Base-by-base conservation (phyloP, 2,329 filamentous ascomycete species). In the Teratosphaeria destructans region DNA sequence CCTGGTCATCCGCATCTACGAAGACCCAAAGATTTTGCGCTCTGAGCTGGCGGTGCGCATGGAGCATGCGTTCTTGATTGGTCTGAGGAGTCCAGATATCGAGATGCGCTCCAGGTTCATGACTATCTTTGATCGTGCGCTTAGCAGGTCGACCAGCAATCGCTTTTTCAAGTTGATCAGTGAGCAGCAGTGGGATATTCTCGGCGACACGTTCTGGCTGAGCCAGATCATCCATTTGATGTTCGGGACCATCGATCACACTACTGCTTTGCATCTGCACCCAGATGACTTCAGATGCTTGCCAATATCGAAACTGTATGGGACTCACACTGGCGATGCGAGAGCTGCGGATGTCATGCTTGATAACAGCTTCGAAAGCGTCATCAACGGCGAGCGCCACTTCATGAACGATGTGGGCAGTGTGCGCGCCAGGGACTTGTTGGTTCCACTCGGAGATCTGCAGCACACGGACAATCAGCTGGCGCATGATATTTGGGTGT, bases 71-170 rank as follows among this genome's bases (percentile, higher is more conserved):
- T 99, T 99, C 81, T 81, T 99, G 64, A 94, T 99, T 56, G 94
- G 95, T 32, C 95, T 93, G 0, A 80, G 95, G 67, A 93, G 93
- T 2, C 87, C 92, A 66, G 93, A 99, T 72, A 89, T 97, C 12
- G 89, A 95, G 60, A 96, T 97, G 90, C 88, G 94, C 53, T 95
- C 95, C 69, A 87, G 93, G 14, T 99, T 99, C 77, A 90, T 99
- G 85, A 84, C 84, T 23, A 96, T 99, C 64, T 96, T 99, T 66
- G 93, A 97, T 74, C 89, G 88, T 74, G 96, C 91, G 71, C 79
- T 99, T 64, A 95, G 91, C n/a, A 89, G 92, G 69, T 90, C 90
- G 7, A 93, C 92, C 0, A 95, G 88, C 68, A 89, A 90, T 60
- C 87, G 95, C 43, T 80, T 99, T 47, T 88, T 87, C 61, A 97